phyloP scores from a whole-genome alignment of 2,329 filamentous ascomycete genomes.

The Fusarium papillatum region DNA sequence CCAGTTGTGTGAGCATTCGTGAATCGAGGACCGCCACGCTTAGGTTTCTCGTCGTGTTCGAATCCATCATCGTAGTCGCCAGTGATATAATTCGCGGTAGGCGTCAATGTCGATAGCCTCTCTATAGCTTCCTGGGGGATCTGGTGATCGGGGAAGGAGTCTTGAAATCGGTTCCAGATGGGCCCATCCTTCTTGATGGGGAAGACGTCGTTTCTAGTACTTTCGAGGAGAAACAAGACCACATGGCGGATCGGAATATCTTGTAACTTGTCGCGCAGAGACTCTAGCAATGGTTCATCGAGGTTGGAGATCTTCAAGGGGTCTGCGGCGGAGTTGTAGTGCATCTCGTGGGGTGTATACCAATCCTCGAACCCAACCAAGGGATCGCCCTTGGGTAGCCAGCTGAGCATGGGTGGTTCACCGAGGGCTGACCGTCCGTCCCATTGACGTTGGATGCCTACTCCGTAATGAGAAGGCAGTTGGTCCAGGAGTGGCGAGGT shows the following conservation, averaged over 20 bases:
- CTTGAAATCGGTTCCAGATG: slow-evolving; percentile 47
- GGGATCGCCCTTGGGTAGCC: slow-evolving; percentile 39
- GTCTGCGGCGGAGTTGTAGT: slow-evolving; percentile 51
- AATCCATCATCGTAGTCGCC: slow-evolving; percentile 2
- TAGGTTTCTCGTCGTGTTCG: neutral
- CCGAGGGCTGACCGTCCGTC: slow-evolving; percentile 44
- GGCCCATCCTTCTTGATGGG: slow-evolving; percentile 54
- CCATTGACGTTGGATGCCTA: slow-evolving; percentile 35
- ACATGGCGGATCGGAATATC: slow-evolving; percentile 47
- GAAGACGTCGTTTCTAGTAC: slow-evolving; percentile 58
- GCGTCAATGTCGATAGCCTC: neutral
- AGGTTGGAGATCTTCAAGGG: slow-evolving; percentile 55
- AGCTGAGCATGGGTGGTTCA: slow-evolving; percentile 33
- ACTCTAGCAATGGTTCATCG: slow-evolving; percentile 49
- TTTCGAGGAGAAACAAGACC: slow-evolving; percentile 56
- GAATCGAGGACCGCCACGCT: slow-evolving; percentile 14
- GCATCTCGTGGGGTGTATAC: slow-evolving; percentile 21
- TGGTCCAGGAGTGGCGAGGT: slow-evolving; percentile 41
- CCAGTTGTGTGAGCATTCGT: slow-evolving; percentile 53
- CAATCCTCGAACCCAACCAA: slow-evolving; percentile 43
- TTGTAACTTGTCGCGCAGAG: slow-evolving; percentile 22
- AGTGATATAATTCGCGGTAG: neutral
- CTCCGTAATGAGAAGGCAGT: slow-evolving; percentile 35
- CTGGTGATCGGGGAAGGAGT: slow-evolving; percentile 43
- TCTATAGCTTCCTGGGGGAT: slow-evolving; percentile 51